Evolutionary conservation across 2,329 filamentous ascomycete genomes (phyloP), one percentile per base, ranked within the genome.

Genomic region (Neopestalotiopsis sp.): DNA sequence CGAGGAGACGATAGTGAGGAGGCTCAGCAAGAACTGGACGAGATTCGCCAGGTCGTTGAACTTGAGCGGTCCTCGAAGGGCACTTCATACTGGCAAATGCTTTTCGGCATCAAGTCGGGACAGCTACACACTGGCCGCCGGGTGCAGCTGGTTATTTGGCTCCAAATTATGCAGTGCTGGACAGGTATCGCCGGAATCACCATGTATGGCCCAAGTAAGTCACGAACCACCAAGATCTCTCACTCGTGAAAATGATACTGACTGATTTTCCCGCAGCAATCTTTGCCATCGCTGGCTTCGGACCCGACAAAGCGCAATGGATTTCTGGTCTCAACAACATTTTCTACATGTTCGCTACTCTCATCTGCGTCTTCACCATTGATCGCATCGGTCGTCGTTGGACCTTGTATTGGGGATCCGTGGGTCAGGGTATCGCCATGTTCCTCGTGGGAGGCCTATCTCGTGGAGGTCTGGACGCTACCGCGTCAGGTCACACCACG

Each of bases 81-180:
- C 28, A 87, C 88, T 62, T 89, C 86, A 0, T 93, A 93, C 72
- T 74, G 87, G 3, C 82, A 87, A 60, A 93, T 93, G 91, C 79
- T 93, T 1, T 89, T 91, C 66, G 90, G 90, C 2, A 85, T 88
- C 67, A 89, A 88, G 3, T 90, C 89, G 0, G 91, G 86, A 0
- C 88, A 91, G 66, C 78, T 93, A 9, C 90, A 93, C 71, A 90
- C 88, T 0, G 91, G 87, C 0, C 84, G 91, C 1, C 87, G 91
- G 4, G 90, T 92, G 0, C 90, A 92, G 73, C 84, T 93, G 1
- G 90, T 91, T 2, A 84, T 93, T 42, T 93, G 90, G 90, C 82
- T 93, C 7, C 90, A 92, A 78, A 90, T 92, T 61, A 86, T 92
- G 75, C 90, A 92, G 74, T 88, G 91, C 73, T 92, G 90, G 89